Conservation (phyloP, 2,329 filamentous ascomycete genomes). For the Fusarium tanahbumbuense region DNA sequence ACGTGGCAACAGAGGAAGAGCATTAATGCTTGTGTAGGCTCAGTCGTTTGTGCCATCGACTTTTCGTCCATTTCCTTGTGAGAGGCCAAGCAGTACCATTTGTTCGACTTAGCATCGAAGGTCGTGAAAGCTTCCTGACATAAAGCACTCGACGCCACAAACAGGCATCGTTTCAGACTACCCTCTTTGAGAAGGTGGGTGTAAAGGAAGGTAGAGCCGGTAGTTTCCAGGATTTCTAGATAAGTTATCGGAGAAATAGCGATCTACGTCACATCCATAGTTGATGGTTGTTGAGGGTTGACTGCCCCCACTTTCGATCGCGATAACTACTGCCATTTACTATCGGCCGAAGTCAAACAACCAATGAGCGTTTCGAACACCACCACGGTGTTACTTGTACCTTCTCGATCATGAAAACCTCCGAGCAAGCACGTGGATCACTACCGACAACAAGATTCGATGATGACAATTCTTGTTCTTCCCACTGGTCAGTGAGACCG, state of each 20-base stretch:
- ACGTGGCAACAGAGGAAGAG: neutral
- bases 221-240: neutral
- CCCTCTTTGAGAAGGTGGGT: neutral
- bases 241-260: neutral
- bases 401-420: neutral
- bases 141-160: neutral
- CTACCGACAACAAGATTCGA: constrained; percentile 24
- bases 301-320: constrained; percentile 7
- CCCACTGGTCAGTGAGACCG: constrained; percentile 11
- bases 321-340: constrained; percentile 20
- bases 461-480: constrained; percentile 26
- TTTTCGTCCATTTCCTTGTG: neutral
- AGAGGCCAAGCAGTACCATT: neutral
- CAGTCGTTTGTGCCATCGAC: neutral
- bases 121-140: neutral
- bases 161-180: rapidly evolving
- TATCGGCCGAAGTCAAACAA: neutral
- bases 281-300: neutral
- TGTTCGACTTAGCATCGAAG: neutral
- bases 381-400: constrained; percentile 17
- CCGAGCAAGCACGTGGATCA: constrained; percentile 23
- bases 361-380: constrained; percentile 19
- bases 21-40: neutral
- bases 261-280: neutral
- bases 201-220: neutral